Evolutionary conservation across 345 rosid species (phyloP).

Genomic region (Cardiospermum halicacabum): DNA sequence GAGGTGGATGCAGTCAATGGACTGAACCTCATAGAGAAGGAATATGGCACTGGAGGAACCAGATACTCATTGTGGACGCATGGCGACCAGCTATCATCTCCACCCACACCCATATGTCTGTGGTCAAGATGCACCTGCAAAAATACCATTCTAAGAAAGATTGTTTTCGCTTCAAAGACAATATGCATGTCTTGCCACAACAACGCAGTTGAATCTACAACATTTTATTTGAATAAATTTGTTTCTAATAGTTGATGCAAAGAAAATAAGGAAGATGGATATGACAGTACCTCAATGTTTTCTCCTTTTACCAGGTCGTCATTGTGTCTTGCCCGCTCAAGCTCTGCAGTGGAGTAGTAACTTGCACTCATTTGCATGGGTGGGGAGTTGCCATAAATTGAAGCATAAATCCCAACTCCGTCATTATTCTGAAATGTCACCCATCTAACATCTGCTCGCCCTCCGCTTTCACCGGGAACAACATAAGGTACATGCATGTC

Average conservation of each 20-base stretch:
- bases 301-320: slow-evolving; percentile 70
- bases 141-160: background rate
- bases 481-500: slow-evolving; percentile 94
- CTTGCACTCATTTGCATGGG: slow-evolving; percentile 96
- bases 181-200: background rate
- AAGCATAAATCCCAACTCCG: slow-evolving; percentile 79
- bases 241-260: background rate
- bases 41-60: slow-evolving; percentile 64
- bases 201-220: background rate
- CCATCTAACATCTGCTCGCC: slow-evolving; percentile 97
- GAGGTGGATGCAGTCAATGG: slow-evolving; percentile 55
- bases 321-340: slow-evolving; percentile 64
- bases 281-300: slow-evolving; percentile 59
- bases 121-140: slow-evolving; percentile 93
- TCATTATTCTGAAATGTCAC: slow-evolving; percentile 65
- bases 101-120: slow-evolving; percentile 91
- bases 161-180: background rate
- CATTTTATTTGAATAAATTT: background rate
- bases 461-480: slow-evolving; percentile 88
- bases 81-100: slow-evolving; percentile 96
- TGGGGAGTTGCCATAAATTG: slow-evolving; percentile 61
- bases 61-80: slow-evolving; percentile 71
- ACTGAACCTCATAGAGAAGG: slow-evolving; percentile 60
- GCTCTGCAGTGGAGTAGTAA: slow-evolving; percentile 63
- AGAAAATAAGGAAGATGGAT: background rate